Base-by-base conservation (phyloP, 1,284 basidiomycete species). In the Cutaneotrichosporon dermatis region DNA sequence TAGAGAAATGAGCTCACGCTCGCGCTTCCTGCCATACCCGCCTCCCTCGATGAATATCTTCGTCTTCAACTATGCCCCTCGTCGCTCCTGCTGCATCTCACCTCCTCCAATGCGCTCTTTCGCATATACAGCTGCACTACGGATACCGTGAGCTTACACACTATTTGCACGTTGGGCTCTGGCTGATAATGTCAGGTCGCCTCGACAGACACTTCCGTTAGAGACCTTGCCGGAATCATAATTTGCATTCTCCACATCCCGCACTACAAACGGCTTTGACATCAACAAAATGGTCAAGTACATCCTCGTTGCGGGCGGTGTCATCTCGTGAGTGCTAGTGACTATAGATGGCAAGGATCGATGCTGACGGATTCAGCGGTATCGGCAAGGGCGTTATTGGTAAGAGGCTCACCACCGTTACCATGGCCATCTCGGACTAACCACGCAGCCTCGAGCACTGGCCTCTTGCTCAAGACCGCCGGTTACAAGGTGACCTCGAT, bases 401-500 rank as follows among this genome's bases (percentile, higher is more conserved):
- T 92, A 78, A 79, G 88, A 70, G 34, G n/a, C 36, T 6, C 25
- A 25, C 25, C 25, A 25, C 25, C 25, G 25, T 25, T 25, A 25
- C 25, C 25, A 25, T 40, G 39, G 12, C 8, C 9, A 12, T 40
- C 39, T 9, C 12, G 10, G 25, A 25, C 11, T 37, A 45, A 35
- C 46, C 48, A 2, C 11, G 6, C 61, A 93, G 94, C 95, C 69
- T 99, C 95, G 45, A 98, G 94, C 62, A 98, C 96, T 13, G 95
- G 95, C 65, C 83, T 99, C 54, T 84, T 99, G 56, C 84, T 99
- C 76, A 98, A 98, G 82, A 98, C 92, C 51, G 86, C 88, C 37
- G 95, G 95, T 49, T 83, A 96, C 66, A 95, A 93, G 79, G 95
- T 98, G 72, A 99, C 96, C 2, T 90, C 96, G 34, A 98, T 99